phyloP scores from a whole-genome alignment of 1,139 yeast species.

The Candida neerlandica region DNA sequence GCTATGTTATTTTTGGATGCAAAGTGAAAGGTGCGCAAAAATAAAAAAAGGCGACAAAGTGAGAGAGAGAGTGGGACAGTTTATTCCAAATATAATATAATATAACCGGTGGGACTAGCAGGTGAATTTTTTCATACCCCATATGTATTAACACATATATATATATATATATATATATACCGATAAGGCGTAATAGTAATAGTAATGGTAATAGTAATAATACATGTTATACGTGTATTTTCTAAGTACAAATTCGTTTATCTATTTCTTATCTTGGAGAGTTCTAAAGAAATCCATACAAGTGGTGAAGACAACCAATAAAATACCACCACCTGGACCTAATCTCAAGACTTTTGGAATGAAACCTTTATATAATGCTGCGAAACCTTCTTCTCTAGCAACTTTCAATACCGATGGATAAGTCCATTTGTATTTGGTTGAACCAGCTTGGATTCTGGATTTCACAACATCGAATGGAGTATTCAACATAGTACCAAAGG shows the following conservation, averaged over 20 bases:
- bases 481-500: conserved; percentile 88
- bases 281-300: conserved; percentile 93
- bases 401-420: conserved; percentile 77
- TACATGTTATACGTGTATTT: too few relatives aligned
- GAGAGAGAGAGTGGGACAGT: not conserved
- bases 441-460: conserved; percentile 92
- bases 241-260: not conserved
- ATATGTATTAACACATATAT: too few relatives aligned
- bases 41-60: not conserved
- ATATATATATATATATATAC: not conserved
- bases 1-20: conserved; percentile 1
- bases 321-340: conserved; percentile 99
- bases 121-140: too few relatives aligned
- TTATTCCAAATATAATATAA: not conserved
- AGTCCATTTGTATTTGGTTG: conserved; percentile 89
- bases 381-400: conserved; percentile 85
- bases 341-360: conserved; percentile 95
- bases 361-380: conserved; percentile 91
- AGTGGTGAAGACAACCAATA: conserved; percentile 91
- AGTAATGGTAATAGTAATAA: too few relatives aligned
- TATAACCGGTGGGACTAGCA: not conserved
- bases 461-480: conserved; percentile 98
- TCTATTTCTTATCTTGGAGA: conserved; percentile 38
- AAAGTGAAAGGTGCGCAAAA: not conserved
- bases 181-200: too few relatives aligned